Evolutionary conservation across 306 rosid species (phyloP).

Genomic region (Coriaria nepalensis): DNA sequence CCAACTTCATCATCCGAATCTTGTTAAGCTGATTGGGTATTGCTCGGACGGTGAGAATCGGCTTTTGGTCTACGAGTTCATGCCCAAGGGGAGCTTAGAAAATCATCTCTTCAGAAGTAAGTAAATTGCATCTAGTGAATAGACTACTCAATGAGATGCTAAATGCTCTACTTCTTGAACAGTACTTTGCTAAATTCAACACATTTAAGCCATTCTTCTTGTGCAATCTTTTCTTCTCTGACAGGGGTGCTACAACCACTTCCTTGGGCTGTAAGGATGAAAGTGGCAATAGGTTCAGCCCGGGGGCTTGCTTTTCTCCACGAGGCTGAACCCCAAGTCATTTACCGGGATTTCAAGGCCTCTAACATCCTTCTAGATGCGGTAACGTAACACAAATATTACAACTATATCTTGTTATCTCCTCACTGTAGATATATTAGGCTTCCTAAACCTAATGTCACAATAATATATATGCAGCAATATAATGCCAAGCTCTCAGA

Average conservation of each 20-base stretch:
- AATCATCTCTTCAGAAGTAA: conserved; percentile 89
- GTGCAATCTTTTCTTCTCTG: conserved; percentile 4
- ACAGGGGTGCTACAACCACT: conserved; percentile 90
- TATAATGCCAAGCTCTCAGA: conserved; percentile 87
- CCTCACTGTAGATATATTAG: neutral
- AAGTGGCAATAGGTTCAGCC: conserved; percentile 89
- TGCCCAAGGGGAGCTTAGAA: conserved; percentile 95
- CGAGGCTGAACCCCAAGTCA: conserved; percentile 81
- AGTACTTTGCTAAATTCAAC: conserved; percentile 1
- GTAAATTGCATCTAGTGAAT: conserved; percentile 10
- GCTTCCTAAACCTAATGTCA: conserved; percentile 9
- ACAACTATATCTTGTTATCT: neutral
- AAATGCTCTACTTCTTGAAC: conserved; percentile 1
- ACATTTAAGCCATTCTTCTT: neutral
- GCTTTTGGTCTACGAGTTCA: conserved; percentile 85
- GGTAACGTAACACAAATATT: conserved; percentile 26
- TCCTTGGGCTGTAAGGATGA: conserved; percentile 77
- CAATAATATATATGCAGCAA: conserved; percentile 35
- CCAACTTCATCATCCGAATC: conserved; percentile 74
- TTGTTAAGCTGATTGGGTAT: conserved; percentile 84
- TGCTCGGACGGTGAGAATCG: conserved; percentile 80
- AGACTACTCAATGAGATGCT: neutral
- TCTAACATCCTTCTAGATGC: conserved; percentile 83
- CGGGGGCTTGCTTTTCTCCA: conserved; percentile 92
- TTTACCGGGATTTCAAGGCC: conserved; percentile 95